Conservation (phyloP, 140 eudicot genomes). For the Oenanthe javanica region DNA sequence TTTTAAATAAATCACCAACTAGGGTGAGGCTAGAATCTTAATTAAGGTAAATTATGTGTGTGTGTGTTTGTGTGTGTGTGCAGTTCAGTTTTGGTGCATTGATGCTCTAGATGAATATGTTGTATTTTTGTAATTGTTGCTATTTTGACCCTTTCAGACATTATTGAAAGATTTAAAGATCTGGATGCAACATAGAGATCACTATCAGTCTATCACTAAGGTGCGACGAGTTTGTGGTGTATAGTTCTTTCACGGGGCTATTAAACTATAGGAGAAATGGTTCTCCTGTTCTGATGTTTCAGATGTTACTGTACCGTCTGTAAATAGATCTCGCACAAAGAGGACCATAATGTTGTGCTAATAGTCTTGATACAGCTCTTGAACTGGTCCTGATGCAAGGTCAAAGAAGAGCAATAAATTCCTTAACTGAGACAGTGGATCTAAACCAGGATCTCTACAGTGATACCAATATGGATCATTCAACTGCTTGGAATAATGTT, state of each 20-base stretch:
- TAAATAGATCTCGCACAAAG: neutral
- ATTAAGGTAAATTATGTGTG: too few relatives aligned
- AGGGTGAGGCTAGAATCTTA: too few relatives aligned
- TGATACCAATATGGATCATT: slow-evolving; percentile 37
- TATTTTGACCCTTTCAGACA: neutral
- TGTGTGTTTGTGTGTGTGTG: too few relatives aligned
- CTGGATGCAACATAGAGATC: too few relatives aligned
- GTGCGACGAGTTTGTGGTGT: too few relatives aligned
- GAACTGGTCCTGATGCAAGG: slow-evolving; percentile 45
- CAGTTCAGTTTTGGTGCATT: too few relatives aligned
- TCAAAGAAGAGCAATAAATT: slow-evolving; percentile 38
- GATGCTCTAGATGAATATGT: too few relatives aligned
- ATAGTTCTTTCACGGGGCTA: too few relatives aligned
- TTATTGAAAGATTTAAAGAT: neutral
- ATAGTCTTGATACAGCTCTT: neutral
- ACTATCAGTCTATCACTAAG: neutral
- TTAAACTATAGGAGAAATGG: neutral
- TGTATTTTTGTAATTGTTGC: neutral
- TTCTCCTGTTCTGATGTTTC: neutral
- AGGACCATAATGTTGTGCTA: neutral
- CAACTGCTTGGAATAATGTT: slow-evolving; percentile 38
- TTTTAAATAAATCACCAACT: too few relatives aligned
- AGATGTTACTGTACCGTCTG: neutral
- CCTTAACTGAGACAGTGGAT: slow-evolving; percentile 60
- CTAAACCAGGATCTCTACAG: slow-evolving; percentile 53